Conservation (phyloP, 106 monocot species). For the Platanthera zijinensis region DNA sequence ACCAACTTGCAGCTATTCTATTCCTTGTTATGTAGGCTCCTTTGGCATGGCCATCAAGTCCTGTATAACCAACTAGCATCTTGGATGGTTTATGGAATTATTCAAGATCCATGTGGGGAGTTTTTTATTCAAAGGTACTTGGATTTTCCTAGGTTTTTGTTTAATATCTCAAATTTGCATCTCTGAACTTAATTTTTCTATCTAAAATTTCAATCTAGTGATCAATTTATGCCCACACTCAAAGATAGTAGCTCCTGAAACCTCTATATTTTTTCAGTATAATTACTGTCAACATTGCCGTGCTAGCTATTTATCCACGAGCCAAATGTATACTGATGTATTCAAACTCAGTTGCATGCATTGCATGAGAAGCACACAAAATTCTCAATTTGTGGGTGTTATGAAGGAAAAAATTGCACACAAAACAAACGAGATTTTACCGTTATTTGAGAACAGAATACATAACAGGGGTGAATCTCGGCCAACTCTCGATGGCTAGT, state of each 20-base stretch:
- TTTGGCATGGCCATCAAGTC: conserved; percentile 99
- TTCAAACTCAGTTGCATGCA: background rate
- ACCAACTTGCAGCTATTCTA: background rate
- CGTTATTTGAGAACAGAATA: too few relatives aligned
- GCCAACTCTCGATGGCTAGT: too few relatives aligned
- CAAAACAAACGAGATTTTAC: too few relatives aligned
- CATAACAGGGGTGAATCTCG: too few relatives aligned
- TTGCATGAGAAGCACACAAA: background rate
- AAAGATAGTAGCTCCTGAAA: background rate
- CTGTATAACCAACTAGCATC: conserved; percentile 85
- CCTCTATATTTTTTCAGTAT: background rate
- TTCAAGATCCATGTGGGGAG: conserved; percentile 87
- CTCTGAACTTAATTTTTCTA: conserved; percentile 1
- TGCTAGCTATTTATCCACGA: background rate
- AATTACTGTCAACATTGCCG: background rate
- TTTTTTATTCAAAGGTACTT: conserved; percentile 86
- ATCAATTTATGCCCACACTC: background rate
- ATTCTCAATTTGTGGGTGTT: background rate
- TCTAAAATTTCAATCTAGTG: background rate
- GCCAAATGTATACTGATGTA: background rate
- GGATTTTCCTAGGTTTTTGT: background rate
- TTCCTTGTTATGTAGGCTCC: conserved; percentile 44
- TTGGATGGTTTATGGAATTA: conserved; percentile 98
- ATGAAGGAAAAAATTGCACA: background rate
- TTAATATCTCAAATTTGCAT: background rate